Conservation (phyloP, 2,329 filamentous ascomycete genomes). For the Corinectria fuckeliana region DNA sequence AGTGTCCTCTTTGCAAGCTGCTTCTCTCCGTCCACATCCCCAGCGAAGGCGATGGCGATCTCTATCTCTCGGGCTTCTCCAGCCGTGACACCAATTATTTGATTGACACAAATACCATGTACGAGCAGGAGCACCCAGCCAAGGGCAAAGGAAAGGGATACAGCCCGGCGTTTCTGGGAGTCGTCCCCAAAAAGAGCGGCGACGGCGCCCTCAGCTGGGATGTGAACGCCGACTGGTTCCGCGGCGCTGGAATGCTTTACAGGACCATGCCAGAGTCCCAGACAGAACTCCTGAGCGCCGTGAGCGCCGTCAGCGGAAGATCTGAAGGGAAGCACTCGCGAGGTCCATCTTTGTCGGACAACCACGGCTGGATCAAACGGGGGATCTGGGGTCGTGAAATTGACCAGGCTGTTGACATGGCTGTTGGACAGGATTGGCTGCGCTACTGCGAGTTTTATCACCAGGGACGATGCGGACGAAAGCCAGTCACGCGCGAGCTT, state of each 20-base stretch:
- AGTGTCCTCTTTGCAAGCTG: slow-evolving; percentile 45
- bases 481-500: slow-evolving; percentile 33
- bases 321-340: slow-evolving; percentile 28
- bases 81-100: slow-evolving; percentile 45
- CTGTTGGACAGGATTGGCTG: slow-evolving; percentile 42
- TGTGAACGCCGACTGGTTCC: slow-evolving; percentile 43
- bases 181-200: slow-evolving; percentile 43
- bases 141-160: slow-evolving; percentile 38
- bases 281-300: slow-evolving; percentile 36
- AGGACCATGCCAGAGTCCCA: slow-evolving; percentile 38
- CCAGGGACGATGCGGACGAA: slow-evolving; percentile 42
- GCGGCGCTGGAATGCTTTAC: slow-evolving; percentile 43
- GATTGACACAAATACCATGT: slow-evolving; percentile 41
- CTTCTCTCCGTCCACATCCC: slow-evolving; percentile 44
- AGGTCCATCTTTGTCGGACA: slow-evolving; percentile 27
- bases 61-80: slow-evolving; percentile 44
- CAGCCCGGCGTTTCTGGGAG: slow-evolving; percentile 42
- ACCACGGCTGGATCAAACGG: slow-evolving; percentile 37
- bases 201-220: slow-evolving; percentile 40
- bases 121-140: slow-evolving; percentile 41
- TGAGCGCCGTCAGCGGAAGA: slow-evolving; percentile 20
- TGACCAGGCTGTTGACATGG: slow-evolving; percentile 39
- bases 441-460: slow-evolving; percentile 45
- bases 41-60: slow-evolving; percentile 39
- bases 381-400: slow-evolving; percentile 46